A percentile compares a stretch with the other conserved stretches of the same genome.
Conservation (phyloP, 306 rosid species). For the Sindora glabra region DNA sequence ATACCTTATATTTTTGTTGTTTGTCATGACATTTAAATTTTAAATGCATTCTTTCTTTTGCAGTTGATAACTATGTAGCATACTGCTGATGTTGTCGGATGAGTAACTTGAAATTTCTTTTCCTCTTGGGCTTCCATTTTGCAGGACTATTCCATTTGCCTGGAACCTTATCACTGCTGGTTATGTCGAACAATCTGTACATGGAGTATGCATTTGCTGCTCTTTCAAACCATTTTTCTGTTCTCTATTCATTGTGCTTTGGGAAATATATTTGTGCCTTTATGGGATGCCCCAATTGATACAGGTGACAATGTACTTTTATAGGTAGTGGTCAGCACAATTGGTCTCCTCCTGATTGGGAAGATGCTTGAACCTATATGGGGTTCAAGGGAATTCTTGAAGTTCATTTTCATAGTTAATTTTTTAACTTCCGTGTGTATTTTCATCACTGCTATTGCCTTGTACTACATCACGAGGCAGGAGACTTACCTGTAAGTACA, state of each 20-base stretch:
- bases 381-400: constrained; percentile 88
- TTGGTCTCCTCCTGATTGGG: constrained; percentile 77
- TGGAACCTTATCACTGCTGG: constrained; percentile 91
- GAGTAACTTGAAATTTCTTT: background rate
- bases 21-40: too few species aligned
- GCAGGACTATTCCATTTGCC: constrained; percentile 87
- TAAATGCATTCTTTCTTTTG: too few species aligned
- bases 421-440: constrained; percentile 63
- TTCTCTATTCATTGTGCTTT: background rate
- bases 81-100: background rate
- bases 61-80: too few species aligned
- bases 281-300: background rate
- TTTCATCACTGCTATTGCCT: constrained; percentile 78
- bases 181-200: constrained; percentile 66
- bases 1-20: too few species aligned
- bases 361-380: constrained; percentile 93
- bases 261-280: background rate
- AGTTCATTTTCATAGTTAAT: constrained; percentile 85
- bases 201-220: constrained; percentile 52
- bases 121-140: constrained; percentile 11
- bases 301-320: constrained; percentile 5
- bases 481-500: constrained; percentile 81
- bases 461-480: constrained; percentile 64
- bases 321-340: constrained; percentile 54
- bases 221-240: background rate